phyloP scores from a whole-genome alignment of 169 alveolate species.

The Plasmodium blacklocki region DNA sequence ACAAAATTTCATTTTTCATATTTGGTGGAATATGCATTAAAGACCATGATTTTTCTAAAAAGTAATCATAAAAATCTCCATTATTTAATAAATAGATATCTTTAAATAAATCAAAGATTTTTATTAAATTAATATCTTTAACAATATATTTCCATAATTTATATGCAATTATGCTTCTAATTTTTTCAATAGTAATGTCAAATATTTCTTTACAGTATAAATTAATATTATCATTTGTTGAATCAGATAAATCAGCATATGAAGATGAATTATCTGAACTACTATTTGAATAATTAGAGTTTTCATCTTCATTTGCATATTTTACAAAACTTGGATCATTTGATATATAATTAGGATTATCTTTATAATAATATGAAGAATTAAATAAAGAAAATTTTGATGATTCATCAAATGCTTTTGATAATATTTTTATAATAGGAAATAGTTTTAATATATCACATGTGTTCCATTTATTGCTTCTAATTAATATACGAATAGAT shows the following conservation, averaged over 20 bases:
- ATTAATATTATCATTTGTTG: conserved; percentile 18
- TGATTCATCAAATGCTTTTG: conserved; percentile 71
- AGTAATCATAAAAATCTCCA: conserved; percentile 78
- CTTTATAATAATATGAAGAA: conserved; percentile 3
- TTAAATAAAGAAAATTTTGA: background rate
- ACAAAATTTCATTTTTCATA: conserved; percentile 69
- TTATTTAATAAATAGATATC: conserved; percentile 79
- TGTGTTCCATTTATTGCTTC: conserved; percentile 76
- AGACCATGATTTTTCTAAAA: conserved; percentile 81
- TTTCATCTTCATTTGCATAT: background rate
- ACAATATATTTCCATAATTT: conserved; percentile 80
- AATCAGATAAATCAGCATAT: conserved; percentile 37
- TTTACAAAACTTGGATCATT: background rate
- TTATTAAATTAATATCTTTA: conserved; percentile 71
- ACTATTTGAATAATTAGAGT: background rate
- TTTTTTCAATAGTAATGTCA: conserved; percentile 78
- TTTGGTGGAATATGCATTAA: conserved; percentile 77
- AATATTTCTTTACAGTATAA: conserved; percentile 70
- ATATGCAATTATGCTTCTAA: conserved; percentile 78
- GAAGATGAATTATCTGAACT: conserved; percentile 14
- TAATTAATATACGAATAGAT: conserved; percentile 80
- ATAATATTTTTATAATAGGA: conserved; percentile 66
- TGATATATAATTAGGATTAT: background rate
- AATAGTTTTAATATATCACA: conserved; percentile 58
- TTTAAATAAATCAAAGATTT: conserved; percentile 74